Evolutionary conservation across 129 eudicot genomes (phyloP).

Genomic region (Dittrichia graveolens): DNA sequence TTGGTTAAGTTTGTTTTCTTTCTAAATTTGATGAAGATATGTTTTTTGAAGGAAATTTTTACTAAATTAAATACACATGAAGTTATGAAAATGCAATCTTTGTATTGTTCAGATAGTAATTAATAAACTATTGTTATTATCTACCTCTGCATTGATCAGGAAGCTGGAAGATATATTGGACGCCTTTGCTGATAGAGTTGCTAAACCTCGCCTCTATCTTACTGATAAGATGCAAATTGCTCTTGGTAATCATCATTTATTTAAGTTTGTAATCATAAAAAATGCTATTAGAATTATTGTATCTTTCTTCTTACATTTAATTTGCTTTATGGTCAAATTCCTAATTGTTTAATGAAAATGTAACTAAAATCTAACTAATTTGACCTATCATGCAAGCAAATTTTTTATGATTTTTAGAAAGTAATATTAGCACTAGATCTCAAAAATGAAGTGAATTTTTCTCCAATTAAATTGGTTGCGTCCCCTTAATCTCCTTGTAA

Average conservation of each 20-base stretch:
- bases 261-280: not conserved
- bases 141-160: slow-evolving; percentile 43
- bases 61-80: not conserved
- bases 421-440: too few species aligned
- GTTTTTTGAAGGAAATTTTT: not conserved
- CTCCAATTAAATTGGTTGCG: not conserved
- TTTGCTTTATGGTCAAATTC: not conserved
- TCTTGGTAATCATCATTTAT: slow-evolving; percentile 58
- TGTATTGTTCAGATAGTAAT: not conserved
- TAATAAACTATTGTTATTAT: slow-evolving; percentile 1
- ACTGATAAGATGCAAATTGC: slow-evolving; percentile 99
- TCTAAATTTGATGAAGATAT: not conserved
- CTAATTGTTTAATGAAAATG: not conserved
- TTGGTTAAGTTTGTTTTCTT: not conserved
- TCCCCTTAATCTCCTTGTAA: not conserved
- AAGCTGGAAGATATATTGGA: slow-evolving; percentile 87
- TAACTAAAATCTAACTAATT: not conserved
- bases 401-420: too few species aligned
- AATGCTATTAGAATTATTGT: not conserved
- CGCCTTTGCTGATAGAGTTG: slow-evolving; percentile 87
- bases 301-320: slow-evolving; percentile 9
- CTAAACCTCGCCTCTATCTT: slow-evolving; percentile 86
- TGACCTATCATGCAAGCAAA: not conserved
- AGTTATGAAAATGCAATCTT: not conserved
- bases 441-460: not conserved